phyloP scores from a whole-genome alignment of 768 basidiomycete genomes.

The Suillus occidentalis region DNA sequence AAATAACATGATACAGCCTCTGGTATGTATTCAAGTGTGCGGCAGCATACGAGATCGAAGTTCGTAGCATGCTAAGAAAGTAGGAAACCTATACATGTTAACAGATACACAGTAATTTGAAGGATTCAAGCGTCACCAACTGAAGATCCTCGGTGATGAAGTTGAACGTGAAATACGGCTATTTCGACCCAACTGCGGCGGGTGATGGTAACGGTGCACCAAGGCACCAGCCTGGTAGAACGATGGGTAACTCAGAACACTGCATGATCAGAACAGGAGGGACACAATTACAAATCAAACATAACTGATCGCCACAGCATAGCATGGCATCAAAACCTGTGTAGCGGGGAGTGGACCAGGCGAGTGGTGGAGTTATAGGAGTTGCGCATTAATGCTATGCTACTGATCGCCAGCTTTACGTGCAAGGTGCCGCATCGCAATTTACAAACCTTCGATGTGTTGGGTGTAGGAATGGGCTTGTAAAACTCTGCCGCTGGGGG shows the following conservation, averaged over 20 bases:
- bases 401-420: background rate
- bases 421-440: background rate
- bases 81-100: background rate
- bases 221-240: background rate
- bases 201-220: background rate
- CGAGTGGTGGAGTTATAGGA: too few species aligned
- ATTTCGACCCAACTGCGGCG: background rate
- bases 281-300: background rate
- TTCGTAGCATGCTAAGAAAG: background rate
- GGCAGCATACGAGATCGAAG: too few species aligned
- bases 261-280: background rate
- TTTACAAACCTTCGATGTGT: background rate
- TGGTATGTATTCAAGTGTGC: background rate
- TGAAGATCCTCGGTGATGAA: background rate
- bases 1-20: background rate
- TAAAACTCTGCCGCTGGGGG: background rate
- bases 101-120: background rate
- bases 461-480: background rate
- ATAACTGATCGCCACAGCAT: background rate
- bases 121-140: too few species aligned
- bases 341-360: background rate
- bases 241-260: background rate
- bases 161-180: background rate
- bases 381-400: too few species aligned
- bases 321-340: background rate